phyloP scores from a whole-genome alignment of 345 rosid genomes.

The Eucalyptus virginea region DNA sequence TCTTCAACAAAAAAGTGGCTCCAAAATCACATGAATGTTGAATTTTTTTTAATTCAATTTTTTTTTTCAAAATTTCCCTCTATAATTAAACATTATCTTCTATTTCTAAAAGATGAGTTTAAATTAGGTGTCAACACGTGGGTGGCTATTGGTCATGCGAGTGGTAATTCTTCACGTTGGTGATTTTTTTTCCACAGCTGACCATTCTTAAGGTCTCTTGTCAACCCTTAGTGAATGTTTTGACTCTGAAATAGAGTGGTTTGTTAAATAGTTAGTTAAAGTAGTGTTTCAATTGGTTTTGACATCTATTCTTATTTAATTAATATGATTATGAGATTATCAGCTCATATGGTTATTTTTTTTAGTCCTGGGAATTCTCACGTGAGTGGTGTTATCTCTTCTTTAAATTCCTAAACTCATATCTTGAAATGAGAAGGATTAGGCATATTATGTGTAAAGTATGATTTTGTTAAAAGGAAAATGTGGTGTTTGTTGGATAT shows the following conservation, averaged over 20 bases:
- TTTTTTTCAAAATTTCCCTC: too few species aligned
- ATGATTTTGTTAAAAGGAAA: neutral
- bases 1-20: rapidly evolving
- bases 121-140: too few species aligned
- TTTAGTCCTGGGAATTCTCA: neutral
- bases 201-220: neutral
- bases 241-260: neutral
- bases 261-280: neutral
- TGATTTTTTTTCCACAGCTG: neutral
- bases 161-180: neutral
- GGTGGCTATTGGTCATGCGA: neutral
- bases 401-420: neutral
- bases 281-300: neutral
- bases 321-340: too few species aligned
- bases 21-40: rapidly evolving
- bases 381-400: neutral
- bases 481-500: neutral
- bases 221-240: neutral
- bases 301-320: neutral
- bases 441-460: neutral
- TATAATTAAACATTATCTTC: too few species aligned
- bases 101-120: too few species aligned
- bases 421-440: too few species aligned
- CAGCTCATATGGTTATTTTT: too few species aligned
- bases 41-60: too few species aligned